Conservation (phyloP, 805 yeast genomes). For the Candida cerambycidarum region DNA sequence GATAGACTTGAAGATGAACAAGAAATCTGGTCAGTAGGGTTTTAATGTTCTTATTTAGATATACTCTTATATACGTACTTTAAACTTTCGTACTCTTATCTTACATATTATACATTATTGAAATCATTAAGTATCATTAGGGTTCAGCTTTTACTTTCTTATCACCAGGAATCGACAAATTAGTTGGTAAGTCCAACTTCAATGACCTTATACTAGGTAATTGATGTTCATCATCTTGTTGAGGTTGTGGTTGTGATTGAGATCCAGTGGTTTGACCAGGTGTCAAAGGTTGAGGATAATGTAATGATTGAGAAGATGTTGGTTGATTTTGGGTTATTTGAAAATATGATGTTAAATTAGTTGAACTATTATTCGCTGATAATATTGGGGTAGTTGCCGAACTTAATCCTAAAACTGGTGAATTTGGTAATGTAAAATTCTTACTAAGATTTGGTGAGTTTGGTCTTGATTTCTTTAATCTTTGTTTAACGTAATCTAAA, state of each 20-base stretch:
- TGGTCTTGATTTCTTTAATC: conserved; percentile 49
- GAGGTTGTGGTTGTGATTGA: conserved; percentile 3
- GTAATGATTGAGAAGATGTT: background rate
- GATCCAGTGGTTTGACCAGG: background rate
- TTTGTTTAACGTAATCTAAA: conserved; percentile 45
- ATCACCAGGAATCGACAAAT: conserved; percentile 29
- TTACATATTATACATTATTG: conserved; percentile 10
- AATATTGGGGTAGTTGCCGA: conserved; percentile 40
- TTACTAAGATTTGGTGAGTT: conserved; percentile 41
- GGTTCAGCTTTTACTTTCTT: conserved; percentile 15
- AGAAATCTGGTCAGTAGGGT: conserved; percentile 86
- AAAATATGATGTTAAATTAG: conserved; percentile 37
- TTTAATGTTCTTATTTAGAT: conserved; percentile 7
- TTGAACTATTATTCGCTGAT: conserved; percentile 41
- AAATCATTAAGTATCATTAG: background rate
- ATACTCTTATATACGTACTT: background rate
- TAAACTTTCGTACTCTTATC: background rate
- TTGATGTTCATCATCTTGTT: conserved; percentile 13
- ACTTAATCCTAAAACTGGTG: conserved; percentile 43
- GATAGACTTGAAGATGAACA: conserved; percentile 83
- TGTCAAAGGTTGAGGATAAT: conserved; percentile 2
- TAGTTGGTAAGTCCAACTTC: conserved; percentile 50
- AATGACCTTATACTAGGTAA: conserved; percentile 53
- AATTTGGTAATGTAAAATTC: conserved; percentile 42
- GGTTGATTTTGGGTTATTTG: conserved; percentile 25